phyloP scores from a whole-genome alignment of 345 rosid species.

The Clarkia xantiana region DNA sequence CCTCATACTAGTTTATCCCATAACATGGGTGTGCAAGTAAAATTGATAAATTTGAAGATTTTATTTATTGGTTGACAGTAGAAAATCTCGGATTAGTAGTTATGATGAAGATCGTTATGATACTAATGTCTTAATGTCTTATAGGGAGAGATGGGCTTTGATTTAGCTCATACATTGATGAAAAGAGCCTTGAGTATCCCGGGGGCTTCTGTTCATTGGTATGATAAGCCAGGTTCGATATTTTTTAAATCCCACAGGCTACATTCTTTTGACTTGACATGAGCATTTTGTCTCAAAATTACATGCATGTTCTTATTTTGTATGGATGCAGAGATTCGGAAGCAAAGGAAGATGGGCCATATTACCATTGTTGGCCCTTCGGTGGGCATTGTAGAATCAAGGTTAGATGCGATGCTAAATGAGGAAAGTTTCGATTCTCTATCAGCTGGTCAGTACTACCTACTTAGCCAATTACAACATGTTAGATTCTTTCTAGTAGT shows the following conservation, averaged over 20 bases:
- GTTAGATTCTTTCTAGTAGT: not conserved
- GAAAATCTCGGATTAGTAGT: no score
- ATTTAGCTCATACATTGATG: constrained; percentile 45
- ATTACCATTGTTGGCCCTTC: constrained; percentile 72
- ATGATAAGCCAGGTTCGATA: constrained; percentile 80
- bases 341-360: constrained; percentile 93
- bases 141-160: constrained; percentile 79
- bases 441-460: constrained; percentile 32
- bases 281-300: not conserved
- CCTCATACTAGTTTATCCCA: no score
- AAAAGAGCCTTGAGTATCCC: constrained; percentile 49
- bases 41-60: no score
- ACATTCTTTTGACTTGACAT: not conserved
- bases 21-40: no score
- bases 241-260: not conserved
- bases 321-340: constrained; percentile 58
- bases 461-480: not conserved
- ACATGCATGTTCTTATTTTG: constrained; percentile 1
- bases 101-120: no score
- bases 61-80: no score
- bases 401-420: constrained; percentile 37
- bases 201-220: constrained; percentile 90
- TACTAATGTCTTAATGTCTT: constrained; percentile 5
- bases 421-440: constrained; percentile 25
- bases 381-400: constrained; percentile 47